Evolutionary conservation across 1,284 basidiomycete species (phyloP).

Genomic region (Agroathelia rolfsii): DNA sequence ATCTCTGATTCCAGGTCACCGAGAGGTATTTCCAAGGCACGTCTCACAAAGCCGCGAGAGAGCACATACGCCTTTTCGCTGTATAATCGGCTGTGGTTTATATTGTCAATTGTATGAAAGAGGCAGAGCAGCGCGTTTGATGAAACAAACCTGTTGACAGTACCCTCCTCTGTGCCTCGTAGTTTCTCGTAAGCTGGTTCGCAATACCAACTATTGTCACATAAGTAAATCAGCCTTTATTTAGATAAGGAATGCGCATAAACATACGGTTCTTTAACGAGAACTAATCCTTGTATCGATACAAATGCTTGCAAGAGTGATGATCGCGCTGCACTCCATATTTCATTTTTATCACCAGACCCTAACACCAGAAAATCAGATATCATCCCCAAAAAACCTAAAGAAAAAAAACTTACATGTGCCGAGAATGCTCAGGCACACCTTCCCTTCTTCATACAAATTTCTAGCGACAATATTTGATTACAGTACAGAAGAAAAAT

Average conservation of each 20-base stretch:
- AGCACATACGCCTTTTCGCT: slow-evolving; percentile 90
- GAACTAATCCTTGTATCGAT: slow-evolving; percentile 87
- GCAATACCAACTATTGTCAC: slow-evolving; percentile 85
- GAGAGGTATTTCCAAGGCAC: slow-evolving; percentile 72
- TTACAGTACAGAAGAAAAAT: slow-evolving; percentile 4
- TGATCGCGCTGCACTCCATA: slow-evolving; percentile 73
- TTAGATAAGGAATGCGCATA: slow-evolving; percentile 1
- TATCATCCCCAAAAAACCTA: no score
- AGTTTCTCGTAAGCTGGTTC: slow-evolving; percentile 89
- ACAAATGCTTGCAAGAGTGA: slow-evolving; percentile 88
- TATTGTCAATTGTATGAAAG: slow-evolving; percentile 6
- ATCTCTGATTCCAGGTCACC: slow-evolving; percentile 69
- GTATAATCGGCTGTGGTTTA: slow-evolving; percentile 56
- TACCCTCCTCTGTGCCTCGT: slow-evolving; percentile 81
- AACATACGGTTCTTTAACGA: slow-evolving; percentile 82
- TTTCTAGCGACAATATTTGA: slow-evolving; percentile 39
- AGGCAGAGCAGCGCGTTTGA: slow-evolving; percentile 2
- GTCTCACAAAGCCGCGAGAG: slow-evolving; percentile 79
- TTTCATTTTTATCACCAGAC: slow-evolving; percentile 81
- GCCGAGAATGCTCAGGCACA: slow-evolving; percentile 85
- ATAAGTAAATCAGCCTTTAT: slow-evolving; percentile 3
- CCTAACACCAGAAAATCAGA: no score
- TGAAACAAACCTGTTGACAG: slow-evolving; percentile 56
- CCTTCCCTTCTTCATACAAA: slow-evolving; percentile 92
- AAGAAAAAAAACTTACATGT: no score